Base-by-base conservation (phyloP, 2,329 filamentous ascomycete species). In the Parastagonospora nodorum region DNA sequence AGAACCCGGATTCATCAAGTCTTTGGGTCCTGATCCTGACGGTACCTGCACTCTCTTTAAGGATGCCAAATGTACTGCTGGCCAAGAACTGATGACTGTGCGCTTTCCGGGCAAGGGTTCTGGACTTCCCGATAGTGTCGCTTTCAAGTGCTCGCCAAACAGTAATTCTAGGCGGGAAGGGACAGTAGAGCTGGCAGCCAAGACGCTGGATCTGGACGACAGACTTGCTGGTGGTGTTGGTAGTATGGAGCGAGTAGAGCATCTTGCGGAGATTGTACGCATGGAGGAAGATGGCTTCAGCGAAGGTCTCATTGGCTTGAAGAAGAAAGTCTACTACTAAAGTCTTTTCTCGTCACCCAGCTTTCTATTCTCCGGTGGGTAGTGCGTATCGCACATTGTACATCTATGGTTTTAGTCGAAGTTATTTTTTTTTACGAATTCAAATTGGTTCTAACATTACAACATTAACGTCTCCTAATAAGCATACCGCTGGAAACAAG, bases 21-120 rank as follows among this genome's bases (percentile, higher is more conserved):
- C 68, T 7, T 64, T 73, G 33, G 69, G 69, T 8, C 69, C 69
- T 0, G 69, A 73, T 36, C 61, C 64, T 14, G 63, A 63, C 29
- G 63, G 66, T 11, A 56, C 53, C 10, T 73, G 69, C 51, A 50
- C 52, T 2, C 55, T 72, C 6, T 73, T 63, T 42, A 40, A 53
- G 11, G 55, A 55, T 9, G 48, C 54, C 12, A 55, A 57, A 12
- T 73, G 69, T 48, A 60, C 45, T 24, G 19, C 19, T 0, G 65
- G 61, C 1, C 49, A 39, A 0, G 42, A 57, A 8, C 47, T 72
- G 4, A 38, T 45, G 31, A 59, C 56, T 2, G 30, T 72, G 0
- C 45, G 52, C 4, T 73, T 68, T 14, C 69, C 69, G 1, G 69
- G 69, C 9, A 36, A 58, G 1, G 58, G 40, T 3, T 28, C 27